These are phyloP conservation scores for Cinnamomum micranthum DNA, from an alignment of 164 flowering plant species.

Conservation along the genomic window DNA sequence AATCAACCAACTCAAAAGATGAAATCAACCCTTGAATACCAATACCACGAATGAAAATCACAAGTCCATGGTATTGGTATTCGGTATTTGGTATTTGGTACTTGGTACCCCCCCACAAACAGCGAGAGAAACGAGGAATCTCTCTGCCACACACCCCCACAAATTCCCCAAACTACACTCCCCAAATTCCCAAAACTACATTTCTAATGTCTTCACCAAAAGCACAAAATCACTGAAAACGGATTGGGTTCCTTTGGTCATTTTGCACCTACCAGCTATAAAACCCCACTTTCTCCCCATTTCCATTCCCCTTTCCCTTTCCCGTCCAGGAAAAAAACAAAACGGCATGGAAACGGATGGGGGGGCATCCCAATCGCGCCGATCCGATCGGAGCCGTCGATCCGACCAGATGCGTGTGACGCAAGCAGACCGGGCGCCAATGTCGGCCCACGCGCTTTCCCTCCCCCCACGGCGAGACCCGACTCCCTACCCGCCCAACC, in stretches of 20 bases:
- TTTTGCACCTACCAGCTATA: not conserved
- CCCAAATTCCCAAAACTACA: not conserved
- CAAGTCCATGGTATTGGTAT: too few species aligned
- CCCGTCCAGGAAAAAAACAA: not conserved
- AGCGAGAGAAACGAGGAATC: constrained; percentile 3
- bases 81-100: too few species aligned
- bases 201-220: too few species aligned
- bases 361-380: constrained; percentile 24
- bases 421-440: constrained; percentile 16
- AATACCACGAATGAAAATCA: not conserved
- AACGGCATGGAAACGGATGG: constrained; percentile 1
- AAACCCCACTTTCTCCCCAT: not conserved
- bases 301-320: not conserved
- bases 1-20: not conserved
- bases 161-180: not conserved
- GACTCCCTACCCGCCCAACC: constrained; percentile 16
- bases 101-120: not conserved
- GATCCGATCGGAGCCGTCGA: constrained; percentile 15
- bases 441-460: constrained; percentile 22
- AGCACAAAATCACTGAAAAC: too few species aligned
- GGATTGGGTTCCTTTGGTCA: not conserved
- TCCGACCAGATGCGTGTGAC: constrained; percentile 4
- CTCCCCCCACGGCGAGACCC: constrained; percentile 29
- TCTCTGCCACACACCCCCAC: not conserved
- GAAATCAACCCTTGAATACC: not conserved